Conservation (phyloP, 805 yeast genomes). For the Candida xyloterini region DNA sequence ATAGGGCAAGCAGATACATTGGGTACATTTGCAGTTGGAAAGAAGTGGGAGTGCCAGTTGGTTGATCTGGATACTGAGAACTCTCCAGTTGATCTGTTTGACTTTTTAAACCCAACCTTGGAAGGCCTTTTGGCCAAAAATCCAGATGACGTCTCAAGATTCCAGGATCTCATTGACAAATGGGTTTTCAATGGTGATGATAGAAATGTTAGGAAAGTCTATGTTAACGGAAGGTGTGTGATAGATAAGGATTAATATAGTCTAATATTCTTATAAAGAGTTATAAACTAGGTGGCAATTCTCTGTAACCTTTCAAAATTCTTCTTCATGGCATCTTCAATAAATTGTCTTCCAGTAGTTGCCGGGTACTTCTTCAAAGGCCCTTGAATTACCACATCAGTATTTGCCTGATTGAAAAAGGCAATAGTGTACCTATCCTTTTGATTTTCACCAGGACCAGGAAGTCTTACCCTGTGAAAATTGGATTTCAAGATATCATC, state of each 20-base stretch:
- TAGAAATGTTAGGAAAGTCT: constrained; percentile 71
- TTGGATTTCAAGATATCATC: constrained; percentile 35
- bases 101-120: constrained; percentile 52
- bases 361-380: constrained; percentile 28
- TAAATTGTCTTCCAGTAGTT: constrained; percentile 32
- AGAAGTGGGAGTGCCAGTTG: constrained; percentile 76
- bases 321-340: constrained; percentile 35
- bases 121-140: constrained; percentile 2
- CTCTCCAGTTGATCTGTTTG: constrained; percentile 69
- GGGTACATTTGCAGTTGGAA: constrained; percentile 73
- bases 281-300: neutral
- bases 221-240: constrained; percentile 72
- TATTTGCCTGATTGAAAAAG: constrained; percentile 37
- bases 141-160: constrained; percentile 23
- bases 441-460: constrained; percentile 29
- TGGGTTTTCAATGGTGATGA: constrained; percentile 93
- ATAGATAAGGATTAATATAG: constrained; percentile 34
- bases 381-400: constrained; percentile 32
- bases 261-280: neutral
- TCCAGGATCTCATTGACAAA: constrained; percentile 61
- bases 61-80: constrained; percentile 51
- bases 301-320: constrained; percentile 25
- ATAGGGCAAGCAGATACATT: constrained; percentile 50
- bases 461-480: constrained; percentile 35
- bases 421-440: constrained; percentile 33